Percentiles rank a stretch among this genome's conserved stretches.
These are phyloP conservation scores for Fusarium sp. DNA, from an alignment of 2,329 filamentous ascomycete species.

Conservation along the genomic window DNA sequence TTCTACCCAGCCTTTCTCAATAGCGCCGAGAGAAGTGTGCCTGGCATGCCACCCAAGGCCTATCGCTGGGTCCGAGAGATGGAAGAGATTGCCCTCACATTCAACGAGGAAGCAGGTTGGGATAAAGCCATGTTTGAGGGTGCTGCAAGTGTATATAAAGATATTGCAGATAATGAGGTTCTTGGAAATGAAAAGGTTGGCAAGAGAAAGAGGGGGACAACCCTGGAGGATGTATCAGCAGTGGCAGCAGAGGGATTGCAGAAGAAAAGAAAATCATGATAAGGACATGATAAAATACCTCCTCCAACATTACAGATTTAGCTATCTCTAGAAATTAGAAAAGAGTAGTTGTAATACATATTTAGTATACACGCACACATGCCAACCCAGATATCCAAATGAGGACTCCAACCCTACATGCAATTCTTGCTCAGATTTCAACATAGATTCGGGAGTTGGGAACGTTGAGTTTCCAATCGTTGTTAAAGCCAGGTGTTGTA, in stretches of 20 bases:
- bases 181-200: slow-evolving; percentile 71
- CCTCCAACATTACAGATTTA: neutral
- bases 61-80: slow-evolving; percentile 85
- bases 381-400: neutral
- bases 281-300: neutral
- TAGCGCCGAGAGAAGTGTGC: slow-evolving; percentile 64
- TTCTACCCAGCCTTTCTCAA: slow-evolving; percentile 62
- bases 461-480: slow-evolving; percentile 54
- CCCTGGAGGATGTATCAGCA: slow-evolving; percentile 69
- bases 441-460: slow-evolving; percentile 53
- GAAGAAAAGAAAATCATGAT: slow-evolving; percentile 56
- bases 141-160: slow-evolving; percentile 71
- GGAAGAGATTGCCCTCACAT: slow-evolving; percentile 78
- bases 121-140: slow-evolving; percentile 67
- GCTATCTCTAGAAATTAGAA: slow-evolving; percentile 12
- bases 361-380: slow-evolving; percentile 22
- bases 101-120: slow-evolving; percentile 75
- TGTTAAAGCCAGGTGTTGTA: slow-evolving; percentile 48
- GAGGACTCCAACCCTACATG: slow-evolving; percentile 1
- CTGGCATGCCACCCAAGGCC: slow-evolving; percentile 77
- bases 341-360: slow-evolving; percentile 24
- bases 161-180: slow-evolving; percentile 72
- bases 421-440: neutral
- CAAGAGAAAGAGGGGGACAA: slow-evolving; percentile 67
- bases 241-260: slow-evolving; percentile 62